A percentile compares a stretch with the other conserved stretches of the same genome.
Evolutionary conservation across 2,329 filamentous ascomycete genomes (phyloP).

Genomic region (Juglanconis sp.): DNA sequence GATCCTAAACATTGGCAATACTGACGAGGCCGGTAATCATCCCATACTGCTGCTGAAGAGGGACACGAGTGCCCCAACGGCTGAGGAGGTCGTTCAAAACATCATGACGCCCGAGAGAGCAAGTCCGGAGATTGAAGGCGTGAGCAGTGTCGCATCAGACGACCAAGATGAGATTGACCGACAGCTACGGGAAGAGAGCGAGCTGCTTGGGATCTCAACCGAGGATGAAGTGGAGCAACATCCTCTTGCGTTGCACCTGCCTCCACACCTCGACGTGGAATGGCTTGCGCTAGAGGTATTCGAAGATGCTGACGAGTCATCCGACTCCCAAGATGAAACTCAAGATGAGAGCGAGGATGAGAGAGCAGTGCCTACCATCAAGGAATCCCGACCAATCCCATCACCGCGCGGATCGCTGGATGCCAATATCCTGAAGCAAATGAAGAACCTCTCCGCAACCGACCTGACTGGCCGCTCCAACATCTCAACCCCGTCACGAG

Average conservation of each 20-base stretch:
- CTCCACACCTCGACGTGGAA: constrained; percentile 75
- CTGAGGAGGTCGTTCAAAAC: constrained; percentile 40
- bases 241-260: constrained; percentile 53
- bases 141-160: constrained; percentile 20
- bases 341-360: constrained; percentile 25
- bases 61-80: constrained; percentile 59
- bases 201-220: background rate
- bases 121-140: constrained; percentile 1
- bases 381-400: constrained; percentile 2
- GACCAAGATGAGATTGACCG: constrained; percentile 45
- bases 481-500: background rate
- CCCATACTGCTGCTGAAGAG: constrained; percentile 73
- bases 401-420: constrained; percentile 31
- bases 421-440: constrained; percentile 36
- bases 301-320: constrained; percentile 47
- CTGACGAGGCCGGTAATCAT: constrained; percentile 54
- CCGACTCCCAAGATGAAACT: constrained; percentile 33
- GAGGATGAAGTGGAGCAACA: constrained; percentile 8
- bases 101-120: background rate
- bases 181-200: constrained; percentile 41
- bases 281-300: constrained; percentile 92
- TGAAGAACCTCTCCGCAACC: constrained; percentile 31
- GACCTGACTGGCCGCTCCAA: constrained; percentile 5
- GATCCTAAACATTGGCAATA: constrained; percentile 71
- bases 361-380: constrained; percentile 22